Evolutionary conservation across 163 green algal species (phyloP), one percentile per base, ranked within the genome.

Genomic region (Chlorella variabilis): DNA sequence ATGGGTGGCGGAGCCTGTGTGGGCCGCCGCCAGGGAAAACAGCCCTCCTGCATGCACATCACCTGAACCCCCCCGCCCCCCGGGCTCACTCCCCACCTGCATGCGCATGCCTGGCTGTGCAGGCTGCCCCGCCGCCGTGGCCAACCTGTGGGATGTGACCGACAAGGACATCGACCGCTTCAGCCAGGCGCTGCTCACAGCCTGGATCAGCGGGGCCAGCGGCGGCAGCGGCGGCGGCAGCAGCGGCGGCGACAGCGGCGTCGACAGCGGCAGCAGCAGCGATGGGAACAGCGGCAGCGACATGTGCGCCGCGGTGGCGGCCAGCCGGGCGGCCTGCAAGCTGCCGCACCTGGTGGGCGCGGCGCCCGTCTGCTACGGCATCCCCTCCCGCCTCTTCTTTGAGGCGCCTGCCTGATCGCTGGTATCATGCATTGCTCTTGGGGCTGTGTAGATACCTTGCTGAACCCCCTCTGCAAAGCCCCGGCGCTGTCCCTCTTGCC

Each of bases 141-240:
- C 89, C 36, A 99, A 98, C 87, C 90, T 99, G 62, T 99, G 96
- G 96, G 96, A 99, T 80, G 96, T 99, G 25, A 99, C 96, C 5
- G 96, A 99, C 82, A 74, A 90, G 11, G 96, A 98, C 89, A 98
- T 98, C 45, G 96, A 98, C 83, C 85, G 94, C 23, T 98, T 97
- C 76, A 86, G 85, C 4, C 68, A 75, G 29, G 78, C 74, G 1
- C 42, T 96, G 66, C 82, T 97, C 45, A 56, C 86, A 11, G 56
- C 68, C 18, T 97, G 92, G 90, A 71, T 92, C 31, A 74, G 61
- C 11, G n/a, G 39, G 18, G 39, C 17, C 25, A 31, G 71, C 62
- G 31, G 58, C 27, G 45, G 61, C 31, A 58, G 75, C 51, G 41
- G 17, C 15, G 27, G 5, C 29, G n/a, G 33, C 27, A 18, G 58